A percentile compares a stretch with the other conserved stretches of the same genome.
Evolutionary conservation across 148 eudicot genomes (phyloP).

Genomic region (Cornus kousa): DNA sequence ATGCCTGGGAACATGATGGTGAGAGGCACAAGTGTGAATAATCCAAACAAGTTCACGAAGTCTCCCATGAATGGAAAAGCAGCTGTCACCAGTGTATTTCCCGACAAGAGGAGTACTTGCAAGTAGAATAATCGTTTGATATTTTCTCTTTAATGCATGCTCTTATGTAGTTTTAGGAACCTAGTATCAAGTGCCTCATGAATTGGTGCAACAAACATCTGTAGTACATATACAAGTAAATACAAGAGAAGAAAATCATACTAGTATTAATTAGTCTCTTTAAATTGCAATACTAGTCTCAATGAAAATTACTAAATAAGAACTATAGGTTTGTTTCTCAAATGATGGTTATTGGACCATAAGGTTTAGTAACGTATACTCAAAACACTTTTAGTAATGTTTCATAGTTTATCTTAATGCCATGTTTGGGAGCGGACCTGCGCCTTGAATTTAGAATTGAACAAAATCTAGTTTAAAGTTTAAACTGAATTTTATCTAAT

Average conservation of each 20-base stretch:
- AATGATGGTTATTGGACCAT: too few relatives aligned
- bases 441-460: too few relatives aligned
- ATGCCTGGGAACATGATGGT: conserved; percentile 64
- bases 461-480: too few relatives aligned
- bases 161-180: conserved; percentile 40
- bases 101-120: conserved; percentile 41
- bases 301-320: too few relatives aligned
- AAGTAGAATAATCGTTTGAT: conserved; percentile 38
- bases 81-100: conserved; percentile 49
- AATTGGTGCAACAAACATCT: conserved; percentile 57
- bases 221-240: neutral
- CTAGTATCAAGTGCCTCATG: conserved; percentile 57
- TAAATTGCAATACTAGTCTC: too few relatives aligned
- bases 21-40: conserved; percentile 42
- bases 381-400: too few relatives aligned
- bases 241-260: neutral
- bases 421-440: too few relatives aligned
- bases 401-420: too few relatives aligned
- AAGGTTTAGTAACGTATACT: too few relatives aligned
- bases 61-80: conserved; percentile 75
- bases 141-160: conserved; percentile 45
- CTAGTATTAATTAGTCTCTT: too few relatives aligned
- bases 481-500: too few relatives aligned
- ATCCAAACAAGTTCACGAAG: conserved; percentile 53
- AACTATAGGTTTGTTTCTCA: too few relatives aligned